phyloP scores from a whole-genome alignment of 139 green algal species.

The Chlorella ohadii region DNA sequence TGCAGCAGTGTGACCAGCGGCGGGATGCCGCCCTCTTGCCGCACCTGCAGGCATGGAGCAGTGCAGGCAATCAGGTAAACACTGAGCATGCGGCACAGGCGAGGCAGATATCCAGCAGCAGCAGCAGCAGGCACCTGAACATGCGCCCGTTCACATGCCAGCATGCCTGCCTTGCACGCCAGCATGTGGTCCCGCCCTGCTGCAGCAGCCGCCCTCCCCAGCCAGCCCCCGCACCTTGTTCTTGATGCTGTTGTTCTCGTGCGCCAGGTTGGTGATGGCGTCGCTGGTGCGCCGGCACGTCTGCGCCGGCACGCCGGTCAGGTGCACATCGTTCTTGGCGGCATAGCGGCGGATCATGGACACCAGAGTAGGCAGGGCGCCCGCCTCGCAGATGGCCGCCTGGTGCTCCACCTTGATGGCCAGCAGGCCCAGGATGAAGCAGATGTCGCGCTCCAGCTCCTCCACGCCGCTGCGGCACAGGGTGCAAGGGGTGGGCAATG shows the following conservation, averaged over 20 bases:
- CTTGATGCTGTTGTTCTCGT: conserved; percentile 97
- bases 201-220: no score
- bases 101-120: no score
- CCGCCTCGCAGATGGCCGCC: conserved; percentile 76
- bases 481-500: neutral
- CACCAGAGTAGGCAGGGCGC: conserved; percentile 75
- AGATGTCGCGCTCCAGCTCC: conserved; percentile 90
- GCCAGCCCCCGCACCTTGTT: conserved; percentile 61
- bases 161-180: no score
- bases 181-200: no score
- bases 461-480: conserved; percentile 47
- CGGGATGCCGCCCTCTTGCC: conserved; percentile 90
- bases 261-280: conserved; percentile 96
- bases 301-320: conserved; percentile 39
- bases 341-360: conserved; percentile 68
- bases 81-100: no score
- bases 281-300: conserved; percentile 85
- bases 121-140: no score
- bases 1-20: conserved; percentile 91
- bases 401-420: conserved; percentile 92
- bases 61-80: no score
- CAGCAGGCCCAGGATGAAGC: conserved; percentile 92
- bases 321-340: neutral
- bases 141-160: no score
- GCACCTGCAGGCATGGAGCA: no score